Conservation (phyloP, 2,329 filamentous ascomycete genomes). For the Apiospora sp. region DNA sequence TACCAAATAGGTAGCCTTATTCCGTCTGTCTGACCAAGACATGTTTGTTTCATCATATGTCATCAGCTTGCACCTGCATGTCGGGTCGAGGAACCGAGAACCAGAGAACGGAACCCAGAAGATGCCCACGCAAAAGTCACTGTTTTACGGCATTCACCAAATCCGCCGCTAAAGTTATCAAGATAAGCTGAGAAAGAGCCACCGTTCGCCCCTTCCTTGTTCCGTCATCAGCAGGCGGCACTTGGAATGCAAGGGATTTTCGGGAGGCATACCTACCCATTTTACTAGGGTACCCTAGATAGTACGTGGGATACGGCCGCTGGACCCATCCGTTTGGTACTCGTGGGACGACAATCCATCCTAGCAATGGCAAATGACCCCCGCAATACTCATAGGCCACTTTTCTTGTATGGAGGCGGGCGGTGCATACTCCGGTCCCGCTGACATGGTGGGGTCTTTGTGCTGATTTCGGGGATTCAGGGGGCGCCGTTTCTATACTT, state of each 20-base stretch:
- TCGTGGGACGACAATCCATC: not conserved
- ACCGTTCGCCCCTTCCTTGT: not conserved
- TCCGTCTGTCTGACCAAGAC: not conserved
- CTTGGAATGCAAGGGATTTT: not conserved
- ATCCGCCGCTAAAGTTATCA: not conserved
- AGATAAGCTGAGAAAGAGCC: slow-evolving; percentile 1
- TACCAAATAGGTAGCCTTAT: not conserved
- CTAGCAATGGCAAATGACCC: not conserved
- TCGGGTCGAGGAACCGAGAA: not conserved
- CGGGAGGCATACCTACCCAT: not conserved
- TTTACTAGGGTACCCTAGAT: not conserved
- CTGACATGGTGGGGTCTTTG: slow-evolving; percentile 2
- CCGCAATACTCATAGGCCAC: not conserved
- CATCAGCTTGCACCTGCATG: not conserved
- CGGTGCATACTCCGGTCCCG: slow-evolving; percentile 19
- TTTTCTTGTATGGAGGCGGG: not conserved
- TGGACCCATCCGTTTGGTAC: not conserved
- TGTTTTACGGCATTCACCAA: not conserved
- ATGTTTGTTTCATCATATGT: not conserved
- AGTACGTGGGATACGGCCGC: not conserved
- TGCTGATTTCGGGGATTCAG: not conserved
- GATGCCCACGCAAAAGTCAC: not conserved
- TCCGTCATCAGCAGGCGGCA: not conserved
- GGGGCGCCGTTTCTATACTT: not conserved
- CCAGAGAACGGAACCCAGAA: too few relatives aligned